Evolutionary conservation across 768 basidiomycete species (phyloP).

Genomic region (Suillus subaureus): DNA sequence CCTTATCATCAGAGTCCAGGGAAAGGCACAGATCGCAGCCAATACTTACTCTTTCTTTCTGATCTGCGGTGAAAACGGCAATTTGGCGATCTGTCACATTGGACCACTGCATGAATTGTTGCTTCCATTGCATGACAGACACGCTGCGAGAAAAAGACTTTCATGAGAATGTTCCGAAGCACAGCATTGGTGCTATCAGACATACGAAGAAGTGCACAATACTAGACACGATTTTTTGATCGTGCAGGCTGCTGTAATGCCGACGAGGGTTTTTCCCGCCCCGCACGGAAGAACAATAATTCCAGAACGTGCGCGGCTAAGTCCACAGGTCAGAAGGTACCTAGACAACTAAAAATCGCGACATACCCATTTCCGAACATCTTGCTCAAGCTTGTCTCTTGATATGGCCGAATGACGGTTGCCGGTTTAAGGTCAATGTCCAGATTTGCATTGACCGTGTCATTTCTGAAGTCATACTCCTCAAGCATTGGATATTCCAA

Average conservation of each 20-base stretch:
- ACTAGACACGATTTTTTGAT: slow-evolving; percentile 99
- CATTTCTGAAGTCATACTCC: slow-evolving; percentile 98
- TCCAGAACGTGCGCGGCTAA: slow-evolving; percentile 92
- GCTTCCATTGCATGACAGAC: slow-evolving; percentile 98
- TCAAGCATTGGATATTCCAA: slow-evolving; percentile 98
- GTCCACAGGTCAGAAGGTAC: slow-evolving; percentile 14
- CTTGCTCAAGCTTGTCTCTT: slow-evolving; percentile 97
- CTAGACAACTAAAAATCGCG: not conserved
- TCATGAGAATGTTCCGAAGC: slow-evolving; percentile 1
- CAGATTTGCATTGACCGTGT: slow-evolving; percentile 92
- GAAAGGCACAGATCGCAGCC: not conserved
- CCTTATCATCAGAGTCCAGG: slow-evolving; percentile 4
- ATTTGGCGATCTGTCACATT: slow-evolving; percentile 97
- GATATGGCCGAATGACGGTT: slow-evolving; percentile 96
- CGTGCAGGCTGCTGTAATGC: slow-evolving; percentile 99
- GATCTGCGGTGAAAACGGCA: slow-evolving; percentile 95
- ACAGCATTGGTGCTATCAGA: slow-evolving; percentile 15
- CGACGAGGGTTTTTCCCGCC: slow-evolving; percentile 97
- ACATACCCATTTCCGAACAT: slow-evolving; percentile 98
- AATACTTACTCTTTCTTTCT: slow-evolving; percentile 85
- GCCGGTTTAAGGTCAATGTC: slow-evolving; percentile 99
- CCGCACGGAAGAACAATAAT: slow-evolving; percentile 99
- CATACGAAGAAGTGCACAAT: slow-evolving; percentile 96
- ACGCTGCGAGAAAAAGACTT: slow-evolving; percentile 48
- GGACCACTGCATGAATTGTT: slow-evolving; percentile 98